These are phyloP conservation scores for Sambucus nigra DNA, from an alignment of 129 eudicot species.

Conservation along the genomic window DNA sequence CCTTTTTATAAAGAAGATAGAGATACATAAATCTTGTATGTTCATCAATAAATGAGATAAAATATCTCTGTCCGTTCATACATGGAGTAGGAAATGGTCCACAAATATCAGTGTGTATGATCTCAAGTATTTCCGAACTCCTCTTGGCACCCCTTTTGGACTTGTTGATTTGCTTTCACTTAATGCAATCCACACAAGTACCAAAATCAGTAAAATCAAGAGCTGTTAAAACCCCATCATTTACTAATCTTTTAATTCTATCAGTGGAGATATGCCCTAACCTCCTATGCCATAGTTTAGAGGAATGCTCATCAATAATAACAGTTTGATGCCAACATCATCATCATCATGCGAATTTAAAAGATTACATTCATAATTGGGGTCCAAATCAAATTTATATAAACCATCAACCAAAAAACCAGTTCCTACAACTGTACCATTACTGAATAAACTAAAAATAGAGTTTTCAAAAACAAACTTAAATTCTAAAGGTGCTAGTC, in stretches of 20 bases:
- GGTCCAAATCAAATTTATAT: not conserved
- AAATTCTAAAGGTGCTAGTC: not conserved
- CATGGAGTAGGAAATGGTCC: no score
- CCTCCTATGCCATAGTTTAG: not conserved
- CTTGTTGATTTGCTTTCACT: not conserved
- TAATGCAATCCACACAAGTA: not conserved
- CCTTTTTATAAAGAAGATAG: no score
- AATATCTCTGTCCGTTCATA: no score
- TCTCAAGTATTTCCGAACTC: no score
- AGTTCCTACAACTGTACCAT: no score
- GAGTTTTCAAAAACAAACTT: not conserved
- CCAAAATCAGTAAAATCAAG: no score
- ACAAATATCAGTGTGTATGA: no score
- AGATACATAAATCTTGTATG: no score
- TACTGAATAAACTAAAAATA: not conserved
- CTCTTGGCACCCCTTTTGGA: no score
- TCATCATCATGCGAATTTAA: not conserved
- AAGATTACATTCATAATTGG: not conserved
- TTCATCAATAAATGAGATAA: no score
- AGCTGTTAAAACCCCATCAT: no score
- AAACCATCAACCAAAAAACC: not conserved
- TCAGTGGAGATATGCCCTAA: not conserved
- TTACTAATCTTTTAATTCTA: not conserved
- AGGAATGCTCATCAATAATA: not conserved
- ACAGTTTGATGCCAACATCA: no score